Conservation (phyloP, 148 eudicot species). For the Nepenthes gracilis region DNA sequence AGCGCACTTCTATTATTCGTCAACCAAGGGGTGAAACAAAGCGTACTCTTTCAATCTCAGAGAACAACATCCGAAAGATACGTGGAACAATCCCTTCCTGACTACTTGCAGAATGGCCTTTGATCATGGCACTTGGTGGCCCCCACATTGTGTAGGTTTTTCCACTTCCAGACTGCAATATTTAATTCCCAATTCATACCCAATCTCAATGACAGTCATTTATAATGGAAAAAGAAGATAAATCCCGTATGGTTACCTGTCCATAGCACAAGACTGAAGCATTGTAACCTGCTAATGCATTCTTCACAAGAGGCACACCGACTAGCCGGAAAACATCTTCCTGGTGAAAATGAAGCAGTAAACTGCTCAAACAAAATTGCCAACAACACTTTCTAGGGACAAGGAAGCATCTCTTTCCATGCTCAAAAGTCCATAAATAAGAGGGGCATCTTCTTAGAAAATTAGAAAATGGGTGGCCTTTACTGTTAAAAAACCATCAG, state of each 20-base stretch:
- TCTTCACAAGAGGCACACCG: slow-evolving; percentile 75
- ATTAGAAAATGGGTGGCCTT: too few relatives aligned
- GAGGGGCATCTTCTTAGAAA: too few relatives aligned
- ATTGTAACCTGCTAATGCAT: slow-evolving; percentile 88
- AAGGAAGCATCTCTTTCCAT: neutral
- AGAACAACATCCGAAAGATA: slow-evolving; percentile 70
- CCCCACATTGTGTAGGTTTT: slow-evolving; percentile 99
- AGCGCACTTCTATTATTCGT: neutral
- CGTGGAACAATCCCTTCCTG: slow-evolving; percentile 85
- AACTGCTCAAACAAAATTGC: neutral
- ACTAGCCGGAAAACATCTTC: slow-evolving; percentile 71
- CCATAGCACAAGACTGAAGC: slow-evolving; percentile 85
- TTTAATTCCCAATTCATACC: neutral
- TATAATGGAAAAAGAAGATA: neutral
- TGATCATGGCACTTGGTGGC: slow-evolving; percentile 88
- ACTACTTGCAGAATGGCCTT: slow-evolving; percentile 38
- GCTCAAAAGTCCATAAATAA: neutral
- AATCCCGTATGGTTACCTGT: slow-evolving; percentile 36
- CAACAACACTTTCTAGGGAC: neutral
- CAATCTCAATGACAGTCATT: neutral
- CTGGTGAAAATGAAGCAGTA: slow-evolving; percentile 25
- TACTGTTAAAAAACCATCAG: too few relatives aligned
- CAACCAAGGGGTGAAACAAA: neutral
- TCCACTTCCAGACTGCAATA: slow-evolving; percentile 79
- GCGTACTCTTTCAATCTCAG: slow-evolving; percentile 70